Evolutionary conservation across 495 filamentous ascomycete species (phyloP).

Genomic region (Annulohypoxylon bovei): DNA sequence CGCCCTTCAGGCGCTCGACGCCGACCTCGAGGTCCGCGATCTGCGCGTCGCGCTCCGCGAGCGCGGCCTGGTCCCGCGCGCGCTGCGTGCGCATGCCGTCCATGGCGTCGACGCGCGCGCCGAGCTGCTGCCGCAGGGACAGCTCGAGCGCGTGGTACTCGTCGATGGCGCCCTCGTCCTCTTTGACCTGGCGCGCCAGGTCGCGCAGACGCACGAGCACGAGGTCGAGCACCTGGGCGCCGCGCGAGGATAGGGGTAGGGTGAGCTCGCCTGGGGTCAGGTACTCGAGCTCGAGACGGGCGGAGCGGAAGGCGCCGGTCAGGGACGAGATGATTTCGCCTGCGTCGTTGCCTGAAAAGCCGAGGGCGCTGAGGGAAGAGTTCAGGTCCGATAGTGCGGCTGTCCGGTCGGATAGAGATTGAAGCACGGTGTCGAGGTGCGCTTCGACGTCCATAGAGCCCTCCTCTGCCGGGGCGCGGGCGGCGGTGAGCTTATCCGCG

Average conservation of each 20-base stretch:
- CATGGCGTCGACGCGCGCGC: slow-evolving; percentile 54
- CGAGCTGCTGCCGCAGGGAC: slow-evolving; percentile 59
- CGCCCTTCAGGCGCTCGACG: slow-evolving; percentile 68
- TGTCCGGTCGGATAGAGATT: slow-evolving; percentile 52
- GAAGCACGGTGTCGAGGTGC: slow-evolving; percentile 48
- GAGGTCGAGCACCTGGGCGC: slow-evolving; percentile 59
- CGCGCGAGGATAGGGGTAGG: slow-evolving; percentile 55
- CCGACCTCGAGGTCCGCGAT: slow-evolving; percentile 66
- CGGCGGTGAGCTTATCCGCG: slow-evolving; percentile 43
- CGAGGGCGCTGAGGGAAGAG: slow-evolving; percentile 57
- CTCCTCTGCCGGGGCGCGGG: background rate
- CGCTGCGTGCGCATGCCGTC: slow-evolving; percentile 57
- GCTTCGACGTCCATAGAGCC: slow-evolving; percentile 45
- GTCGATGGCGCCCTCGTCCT: slow-evolving; percentile 65
- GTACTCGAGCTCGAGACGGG: slow-evolving; percentile 73
- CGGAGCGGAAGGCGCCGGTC: slow-evolving; percentile 65
- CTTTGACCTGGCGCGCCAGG: slow-evolving; percentile 58
- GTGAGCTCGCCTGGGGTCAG: slow-evolving; percentile 69
- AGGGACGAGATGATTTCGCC: slow-evolving; percentile 64
- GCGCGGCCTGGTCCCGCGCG: slow-evolving; percentile 19
- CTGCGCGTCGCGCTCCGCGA: slow-evolving; percentile 53
- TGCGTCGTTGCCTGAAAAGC: slow-evolving; percentile 62
- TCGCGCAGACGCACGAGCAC: slow-evolving; percentile 54
- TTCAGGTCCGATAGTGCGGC: slow-evolving; percentile 49
- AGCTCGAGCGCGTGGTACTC: slow-evolving; percentile 62